Conservation (phyloP, 169 alveolate species). For the Ichthyophthirius multifiliis region DNA sequence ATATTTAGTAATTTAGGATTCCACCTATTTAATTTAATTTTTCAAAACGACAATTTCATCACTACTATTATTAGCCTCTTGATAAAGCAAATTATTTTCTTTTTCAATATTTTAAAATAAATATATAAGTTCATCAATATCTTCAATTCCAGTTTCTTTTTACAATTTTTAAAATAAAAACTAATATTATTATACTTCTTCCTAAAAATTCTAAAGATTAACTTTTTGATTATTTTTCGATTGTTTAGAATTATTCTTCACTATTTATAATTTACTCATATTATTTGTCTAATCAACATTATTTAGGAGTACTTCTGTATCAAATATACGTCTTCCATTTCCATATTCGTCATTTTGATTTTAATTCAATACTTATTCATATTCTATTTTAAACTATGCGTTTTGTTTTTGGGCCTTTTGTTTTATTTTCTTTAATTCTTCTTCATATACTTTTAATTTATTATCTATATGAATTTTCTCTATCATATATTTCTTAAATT, state of each 20-base stretch:
- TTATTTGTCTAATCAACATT: background rate
- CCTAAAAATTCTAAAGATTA: background rate
- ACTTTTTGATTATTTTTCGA: background rate
- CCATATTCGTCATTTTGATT: background rate
- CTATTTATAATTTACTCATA: background rate
- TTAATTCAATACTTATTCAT: background rate
- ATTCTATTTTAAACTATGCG: background rate
- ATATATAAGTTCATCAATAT: background rate
- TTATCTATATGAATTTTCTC: background rate
- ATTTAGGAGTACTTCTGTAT: background rate
- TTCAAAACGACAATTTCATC: background rate
- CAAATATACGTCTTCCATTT: background rate
- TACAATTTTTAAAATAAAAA: constrained; percentile 9
- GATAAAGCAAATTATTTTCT: constrained; percentile 1
- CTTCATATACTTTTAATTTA: background rate
- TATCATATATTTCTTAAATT: constrained; percentile 8
- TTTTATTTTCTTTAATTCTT: background rate
- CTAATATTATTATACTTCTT: constrained; percentile 5
- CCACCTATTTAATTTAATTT: background rate
- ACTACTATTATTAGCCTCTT: background rate
- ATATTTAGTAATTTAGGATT: background rate
- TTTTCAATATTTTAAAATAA: background rate
- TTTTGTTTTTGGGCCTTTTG: background rate
- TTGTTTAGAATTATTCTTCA: background rate
- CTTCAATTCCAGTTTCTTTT: background rate